Base-by-base conservation (phyloP, 768 basidiomycete species). In the Rhizopogon roseolus region DNA sequence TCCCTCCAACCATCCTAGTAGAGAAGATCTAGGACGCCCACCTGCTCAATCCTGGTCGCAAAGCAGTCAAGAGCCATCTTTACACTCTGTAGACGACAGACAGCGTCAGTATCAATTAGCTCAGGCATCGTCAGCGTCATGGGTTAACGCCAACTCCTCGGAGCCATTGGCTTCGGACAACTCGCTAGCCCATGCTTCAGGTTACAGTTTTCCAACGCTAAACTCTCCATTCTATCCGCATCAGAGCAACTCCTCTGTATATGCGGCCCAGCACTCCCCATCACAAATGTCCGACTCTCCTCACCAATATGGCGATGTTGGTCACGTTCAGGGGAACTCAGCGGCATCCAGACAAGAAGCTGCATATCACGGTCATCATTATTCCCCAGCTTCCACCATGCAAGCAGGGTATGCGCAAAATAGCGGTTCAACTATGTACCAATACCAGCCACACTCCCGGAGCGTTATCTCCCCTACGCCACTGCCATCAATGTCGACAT, bases 221-320 rank as follows among this genome's bases (percentile, higher is more conserved):
- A 81, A 67, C 57, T 74, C 81, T 8, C 78, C 84, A 10, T 85
- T 82, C 68, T 81, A 74, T 64, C 84, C 84, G 19, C 57, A 59
- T 41, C 69, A 71, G 50, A 64, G 64, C 46, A 64, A 69, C 53
- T 37, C 69, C 6, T 67, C 72, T 49, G 61, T 62, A 50, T 66
- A 67, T 54, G 60, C 71, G 53, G 54, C 71, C 16, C 60, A 63
- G 39, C 61, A 71, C 44, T 63, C 71, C 50, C 66, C 70, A 19
- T 62, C 74, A 28, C 62, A 68, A 16, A 59, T 65, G 22, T 49
- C 66, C 16, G 57, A 60, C 48, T 49, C 66, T 40, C 54, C 64
- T 29, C 64, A 66, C 46, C 69, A 64, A 34, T 79, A 67, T 57
- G 40, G 54, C 41, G 39, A 63, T 53, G 50, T 60, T 56, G 27